Conservation (phyloP, 805 yeast species). For the Vanderwaltozyma verrucispora region DNA sequence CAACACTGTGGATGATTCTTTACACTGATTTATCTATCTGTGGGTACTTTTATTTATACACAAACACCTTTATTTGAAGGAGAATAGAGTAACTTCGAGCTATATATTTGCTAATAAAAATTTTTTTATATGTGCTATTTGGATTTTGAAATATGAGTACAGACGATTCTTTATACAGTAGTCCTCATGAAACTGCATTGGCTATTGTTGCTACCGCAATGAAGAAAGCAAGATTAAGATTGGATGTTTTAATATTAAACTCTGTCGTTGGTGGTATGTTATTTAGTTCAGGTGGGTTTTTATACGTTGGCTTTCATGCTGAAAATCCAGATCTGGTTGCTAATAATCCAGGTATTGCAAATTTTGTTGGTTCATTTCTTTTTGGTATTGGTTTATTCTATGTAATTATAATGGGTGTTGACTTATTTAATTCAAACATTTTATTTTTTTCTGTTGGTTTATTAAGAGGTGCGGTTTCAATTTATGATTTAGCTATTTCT, state of each 20-base stretch:
- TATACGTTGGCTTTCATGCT: constrained; percentile 46
- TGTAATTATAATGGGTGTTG: constrained; percentile 70
- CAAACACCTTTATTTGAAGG: too few relatives aligned
- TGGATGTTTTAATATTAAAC: constrained; percentile 50
- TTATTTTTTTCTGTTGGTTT: constrained; percentile 61
- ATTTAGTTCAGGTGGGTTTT: constrained; percentile 66
- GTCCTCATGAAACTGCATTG: constrained; percentile 73
- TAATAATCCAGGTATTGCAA: constrained; percentile 42
- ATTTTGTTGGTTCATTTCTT: constrained; percentile 46
- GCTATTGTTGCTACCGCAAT: constrained; percentile 79
- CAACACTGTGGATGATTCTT: too few relatives aligned
- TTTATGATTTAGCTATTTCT: constrained; percentile 50
- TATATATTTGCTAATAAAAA: too few relatives aligned
- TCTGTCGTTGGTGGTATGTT: constrained; percentile 61
- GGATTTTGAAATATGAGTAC: constrained; percentile 19
- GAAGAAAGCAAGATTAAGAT: constrained; percentile 64
- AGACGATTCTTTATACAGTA: constrained; percentile 47
- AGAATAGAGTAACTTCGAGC: too few relatives aligned
- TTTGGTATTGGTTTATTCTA: constrained; percentile 67
- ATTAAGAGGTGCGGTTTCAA: constrained; percentile 56
- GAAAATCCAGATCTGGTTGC: constrained; percentile 35
- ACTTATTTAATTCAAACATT: constrained; percentile 67
- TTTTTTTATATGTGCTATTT: too few relatives aligned
- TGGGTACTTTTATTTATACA: too few relatives aligned
- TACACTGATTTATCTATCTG: too few relatives aligned